Evolutionary conservation across 2,329 filamentous ascomycete species (phyloP).

Genomic region (Esteya vermicola): DNA sequence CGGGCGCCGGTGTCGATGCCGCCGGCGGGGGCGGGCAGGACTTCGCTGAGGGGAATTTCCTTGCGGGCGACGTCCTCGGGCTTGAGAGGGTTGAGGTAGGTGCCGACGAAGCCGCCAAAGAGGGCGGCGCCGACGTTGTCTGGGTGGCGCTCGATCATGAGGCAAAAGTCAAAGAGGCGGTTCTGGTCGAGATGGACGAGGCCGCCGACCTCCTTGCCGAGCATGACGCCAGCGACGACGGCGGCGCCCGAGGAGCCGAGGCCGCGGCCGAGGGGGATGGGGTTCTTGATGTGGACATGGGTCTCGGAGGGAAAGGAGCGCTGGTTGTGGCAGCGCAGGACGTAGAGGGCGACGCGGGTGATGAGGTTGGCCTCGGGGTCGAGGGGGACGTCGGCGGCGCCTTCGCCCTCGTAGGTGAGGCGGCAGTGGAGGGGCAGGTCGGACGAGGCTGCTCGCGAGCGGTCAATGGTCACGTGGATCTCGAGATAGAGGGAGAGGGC

Average conservation of each 20-base stretch:
- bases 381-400: conserved; percentile 59
- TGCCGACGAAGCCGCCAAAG: conserved; percentile 93
- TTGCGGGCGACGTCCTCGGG: conserved; percentile 79
- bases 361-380: conserved; percentile 82
- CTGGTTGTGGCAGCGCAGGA: conserved; percentile 81
- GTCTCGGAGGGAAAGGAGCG: conserved; percentile 74
- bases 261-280: conserved; percentile 82
- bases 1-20: conserved; percentile 78
- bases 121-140: conserved; percentile 92
- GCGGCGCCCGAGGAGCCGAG: conserved; percentile 92
- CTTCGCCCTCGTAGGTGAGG: conserved; percentile 80
- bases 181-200: conserved; percentile 61
- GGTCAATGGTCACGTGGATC: conserved; percentile 64
- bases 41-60: conserved; percentile 89
- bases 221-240: conserved; percentile 85
- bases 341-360: conserved; percentile 86
- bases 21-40: conserved; percentile 77
- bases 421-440: conserved; percentile 71
- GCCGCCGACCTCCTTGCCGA: conserved; percentile 78
- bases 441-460: conserved; percentile 35
- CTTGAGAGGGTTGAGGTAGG: conserved; percentile 83
- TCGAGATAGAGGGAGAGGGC: conserved; percentile 91
- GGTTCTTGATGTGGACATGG: conserved; percentile 88
- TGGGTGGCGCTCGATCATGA: conserved; percentile 93
- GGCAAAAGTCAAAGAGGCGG: conserved; percentile 82